phyloP scores from a whole-genome alignment of 2,329 filamentous ascomycete species.

The Gaeumannomyces sp. region DNA sequence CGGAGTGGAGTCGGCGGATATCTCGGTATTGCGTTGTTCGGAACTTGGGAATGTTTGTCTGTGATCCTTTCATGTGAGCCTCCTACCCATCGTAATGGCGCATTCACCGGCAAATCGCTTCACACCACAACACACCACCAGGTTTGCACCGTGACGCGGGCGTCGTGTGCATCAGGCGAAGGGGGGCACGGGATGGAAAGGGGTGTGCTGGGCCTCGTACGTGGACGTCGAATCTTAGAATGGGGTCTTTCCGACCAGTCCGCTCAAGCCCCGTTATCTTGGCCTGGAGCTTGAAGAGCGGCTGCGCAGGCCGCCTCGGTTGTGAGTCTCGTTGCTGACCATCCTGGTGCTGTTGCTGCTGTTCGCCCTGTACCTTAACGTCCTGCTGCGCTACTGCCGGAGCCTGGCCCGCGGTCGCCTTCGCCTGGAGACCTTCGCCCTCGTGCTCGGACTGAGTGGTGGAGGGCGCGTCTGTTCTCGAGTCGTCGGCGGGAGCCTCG shows the following conservation, averaged over 20 bases:
- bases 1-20: constrained; percentile 88
- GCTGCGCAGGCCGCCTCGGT: constrained; percentile 53
- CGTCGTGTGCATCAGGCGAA: constrained; percentile 16
- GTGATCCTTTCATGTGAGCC: constrained; percentile 11
- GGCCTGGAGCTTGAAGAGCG: constrained; percentile 79
- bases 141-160: too few species aligned
- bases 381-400: constrained; percentile 22
- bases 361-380: constrained; percentile 15
- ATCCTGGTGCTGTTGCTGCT: constrained; percentile 12
- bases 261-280: constrained; percentile 93
- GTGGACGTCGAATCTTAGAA: constrained; percentile 92
- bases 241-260: constrained; percentile 90
- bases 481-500: constrained; percentile 32
- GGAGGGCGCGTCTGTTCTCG: constrained; percentile 20
- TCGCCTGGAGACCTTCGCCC: constrained; percentile 15
- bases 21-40: constrained; percentile 97
- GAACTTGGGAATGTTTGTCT: constrained; percentile 99
- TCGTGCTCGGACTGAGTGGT: constrained; percentile 13
- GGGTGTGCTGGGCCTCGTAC: constrained; percentile 47
- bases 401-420: constrained; percentile 22
- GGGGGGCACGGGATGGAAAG: not conserved
- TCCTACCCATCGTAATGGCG: not conserved
- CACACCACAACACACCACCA: too few species aligned
- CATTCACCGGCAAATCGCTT: not conserved
- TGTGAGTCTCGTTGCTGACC: constrained; percentile 31